phyloP scores from a whole-genome alignment of 2,329 filamentous ascomycete species.

The Colletotrichum agaves region DNA sequence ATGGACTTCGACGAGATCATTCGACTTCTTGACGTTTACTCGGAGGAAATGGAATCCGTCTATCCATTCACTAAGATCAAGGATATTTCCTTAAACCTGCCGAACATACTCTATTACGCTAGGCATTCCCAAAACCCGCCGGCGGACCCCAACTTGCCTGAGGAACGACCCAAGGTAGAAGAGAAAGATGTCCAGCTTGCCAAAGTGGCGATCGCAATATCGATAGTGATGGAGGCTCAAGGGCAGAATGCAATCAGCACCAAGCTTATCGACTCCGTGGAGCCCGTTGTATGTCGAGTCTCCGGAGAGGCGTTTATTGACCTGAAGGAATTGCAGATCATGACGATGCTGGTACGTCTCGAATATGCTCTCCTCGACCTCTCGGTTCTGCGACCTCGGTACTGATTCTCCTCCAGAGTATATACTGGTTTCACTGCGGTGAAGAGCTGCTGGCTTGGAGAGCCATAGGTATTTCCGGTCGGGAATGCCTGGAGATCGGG shows the following conservation, averaged over 20 bases:
- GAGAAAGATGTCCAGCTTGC: conserved; percentile 47
- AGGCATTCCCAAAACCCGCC: conserved; percentile 18
- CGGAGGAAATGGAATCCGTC: conserved; percentile 53
- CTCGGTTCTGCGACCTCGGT: no score
- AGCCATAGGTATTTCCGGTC: conserved; percentile 57
- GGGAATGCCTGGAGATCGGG: conserved; percentile 59
- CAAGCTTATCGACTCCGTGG: conserved; percentile 45
- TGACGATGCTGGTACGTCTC: conserved; percentile 44
- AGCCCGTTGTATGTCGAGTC: conserved; percentile 44
- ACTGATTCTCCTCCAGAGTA: conserved; percentile 44
- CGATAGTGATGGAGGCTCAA: conserved; percentile 46
- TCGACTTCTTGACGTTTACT: conserved; percentile 49
- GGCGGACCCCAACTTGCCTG: not conserved
- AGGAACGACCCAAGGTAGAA: conserved; percentile 12
- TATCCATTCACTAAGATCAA: conserved; percentile 48
- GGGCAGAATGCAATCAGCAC: conserved; percentile 45
- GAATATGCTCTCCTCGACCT: not conserved
- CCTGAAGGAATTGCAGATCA: conserved; percentile 48
- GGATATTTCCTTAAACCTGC: conserved; percentile 41
- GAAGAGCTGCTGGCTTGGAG: conserved; percentile 62
- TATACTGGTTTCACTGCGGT: conserved; percentile 57
- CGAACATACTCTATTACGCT: conserved; percentile 43
- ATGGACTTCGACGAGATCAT: conserved; percentile 42
- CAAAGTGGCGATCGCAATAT: conserved; percentile 48
- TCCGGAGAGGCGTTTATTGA: conserved; percentile 42